Conservation (phyloP, 2,329 filamentous ascomycete genomes). For the Sporothrix euskadiensis region DNA sequence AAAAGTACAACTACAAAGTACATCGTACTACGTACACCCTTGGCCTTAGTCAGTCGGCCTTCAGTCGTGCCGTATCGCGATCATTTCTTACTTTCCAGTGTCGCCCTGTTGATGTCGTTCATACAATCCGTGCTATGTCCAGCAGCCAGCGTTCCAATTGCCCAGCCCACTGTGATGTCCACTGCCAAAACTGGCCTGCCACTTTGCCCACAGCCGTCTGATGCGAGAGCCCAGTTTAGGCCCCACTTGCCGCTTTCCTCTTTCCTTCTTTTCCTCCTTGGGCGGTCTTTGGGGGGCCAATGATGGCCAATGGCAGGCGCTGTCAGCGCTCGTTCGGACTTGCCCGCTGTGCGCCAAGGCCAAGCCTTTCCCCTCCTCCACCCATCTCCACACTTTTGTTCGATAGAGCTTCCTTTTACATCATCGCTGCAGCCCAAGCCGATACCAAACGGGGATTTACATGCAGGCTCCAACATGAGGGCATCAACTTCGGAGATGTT, state of each 20-base stretch:
- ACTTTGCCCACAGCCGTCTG: neutral
- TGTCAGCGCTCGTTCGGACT: neutral
- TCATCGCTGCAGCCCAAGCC: neutral
- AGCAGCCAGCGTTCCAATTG: neutral
- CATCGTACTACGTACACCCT: neutral
- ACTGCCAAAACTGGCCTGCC: neutral
- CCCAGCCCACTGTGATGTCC: neutral
- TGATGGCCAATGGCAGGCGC: neutral
- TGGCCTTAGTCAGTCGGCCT: neutral
- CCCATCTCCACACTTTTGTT: neutral
- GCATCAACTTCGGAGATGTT: neutral
- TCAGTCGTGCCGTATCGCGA: neutral
- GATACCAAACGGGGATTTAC: neutral
- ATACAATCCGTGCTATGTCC: conserved; percentile 12
- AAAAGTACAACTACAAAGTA: neutral
- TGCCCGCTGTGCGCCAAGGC: conserved; percentile 18
- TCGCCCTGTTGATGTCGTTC: neutral
- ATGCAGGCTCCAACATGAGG: no score
- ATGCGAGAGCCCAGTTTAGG: neutral
- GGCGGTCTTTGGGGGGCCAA: neutral
- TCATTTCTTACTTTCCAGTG: neutral
- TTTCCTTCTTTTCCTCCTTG: neutral
- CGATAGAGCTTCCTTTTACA: neutral
- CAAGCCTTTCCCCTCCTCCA: neutral
- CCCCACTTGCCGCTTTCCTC: conserved; percentile 18